phyloP scores from a whole-genome alignment of 768 basidiomycete species.

The Cystoderma amianthinum region DNA sequence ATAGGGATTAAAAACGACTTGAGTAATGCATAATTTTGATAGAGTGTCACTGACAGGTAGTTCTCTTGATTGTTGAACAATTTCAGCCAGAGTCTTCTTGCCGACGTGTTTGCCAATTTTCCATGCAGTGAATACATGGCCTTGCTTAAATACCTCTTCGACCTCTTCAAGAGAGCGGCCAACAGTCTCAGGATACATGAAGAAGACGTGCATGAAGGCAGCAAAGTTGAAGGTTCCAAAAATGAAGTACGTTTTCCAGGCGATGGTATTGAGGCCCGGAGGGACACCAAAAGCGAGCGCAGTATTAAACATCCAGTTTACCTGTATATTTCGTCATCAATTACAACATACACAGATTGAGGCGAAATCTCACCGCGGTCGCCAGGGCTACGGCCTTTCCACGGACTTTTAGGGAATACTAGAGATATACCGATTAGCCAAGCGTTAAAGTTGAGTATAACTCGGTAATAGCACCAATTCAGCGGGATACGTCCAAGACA shows the following conservation, averaged over 20 bases:
- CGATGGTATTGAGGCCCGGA: constrained; percentile 58
- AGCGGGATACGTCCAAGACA: constrained; percentile 69
- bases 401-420: constrained; percentile 57
- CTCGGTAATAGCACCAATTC: constrained; percentile 34
- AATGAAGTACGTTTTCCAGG: constrained; percentile 73
- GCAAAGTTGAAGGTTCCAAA: constrained; percentile 75
- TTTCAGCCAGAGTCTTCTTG: constrained; percentile 50
- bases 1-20: no score
- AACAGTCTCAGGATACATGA: constrained; percentile 78
- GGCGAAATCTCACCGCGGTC: constrained; percentile 25
- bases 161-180: constrained; percentile 72
- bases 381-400: constrained; percentile 50
- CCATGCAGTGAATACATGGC: constrained; percentile 69
- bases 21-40: no score
- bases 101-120: constrained; percentile 55
- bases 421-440: neutral
- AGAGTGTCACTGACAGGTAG: constrained; percentile 8
- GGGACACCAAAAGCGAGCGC: constrained; percentile 74
- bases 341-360: neutral
- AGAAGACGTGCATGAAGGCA: constrained; percentile 63
- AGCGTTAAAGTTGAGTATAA: neutral
- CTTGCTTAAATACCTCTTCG: constrained; percentile 69
- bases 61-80: constrained; percentile 24
- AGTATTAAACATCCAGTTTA: constrained; percentile 67
- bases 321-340: constrained; percentile 12